Percentiles rank a stretch among this genome's conserved stretches.
Evolutionary conservation across 78 protist species (phyloP).

Genomic region (Dictyostelium firmibasis): DNA sequence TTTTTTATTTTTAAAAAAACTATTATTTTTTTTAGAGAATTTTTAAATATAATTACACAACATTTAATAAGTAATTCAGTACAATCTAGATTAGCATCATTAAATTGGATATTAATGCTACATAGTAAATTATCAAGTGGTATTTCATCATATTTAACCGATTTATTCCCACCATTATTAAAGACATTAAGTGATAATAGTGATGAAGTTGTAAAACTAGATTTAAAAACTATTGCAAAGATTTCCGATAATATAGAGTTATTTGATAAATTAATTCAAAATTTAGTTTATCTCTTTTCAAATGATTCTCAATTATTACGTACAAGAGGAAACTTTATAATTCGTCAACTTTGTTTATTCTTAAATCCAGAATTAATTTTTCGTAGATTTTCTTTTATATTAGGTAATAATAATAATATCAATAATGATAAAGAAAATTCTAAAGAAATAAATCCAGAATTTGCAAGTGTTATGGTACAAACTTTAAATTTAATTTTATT

Average conservation of each 20-base stretch:
- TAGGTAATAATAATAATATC: slow-evolving; percentile 1
- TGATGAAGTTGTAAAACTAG: slow-evolving; percentile 84
- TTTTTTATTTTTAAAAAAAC: too few species aligned
- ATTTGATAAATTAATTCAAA: slow-evolving; percentile 59
- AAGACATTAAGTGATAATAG: slow-evolving; percentile 59
- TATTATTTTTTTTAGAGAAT: slow-evolving; percentile 1
- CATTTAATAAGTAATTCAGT: slow-evolving; percentile 50
- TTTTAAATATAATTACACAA: slow-evolving; percentile 23
- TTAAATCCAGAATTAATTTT: slow-evolving; percentile 74
- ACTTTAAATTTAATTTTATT: slow-evolving; percentile 89
- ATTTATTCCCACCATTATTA: slow-evolving; percentile 75
- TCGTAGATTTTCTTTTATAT: slow-evolving; percentile 32
- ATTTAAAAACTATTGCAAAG: slow-evolving; percentile 80
- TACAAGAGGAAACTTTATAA: slow-evolving; percentile 74
- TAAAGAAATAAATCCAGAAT: slow-evolving; percentile 75
- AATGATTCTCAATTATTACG: slow-evolving; percentile 44
- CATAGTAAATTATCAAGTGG: slow-evolving; percentile 43
- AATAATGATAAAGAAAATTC: not conserved
- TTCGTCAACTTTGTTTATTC: slow-evolving; percentile 72
- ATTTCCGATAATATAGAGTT: slow-evolving; percentile 26
- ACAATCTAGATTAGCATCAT: slow-evolving; percentile 68
- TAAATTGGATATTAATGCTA: slow-evolving; percentile 85
- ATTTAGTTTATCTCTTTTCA: slow-evolving; percentile 22
- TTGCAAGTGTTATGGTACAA: slow-evolving; percentile 85
- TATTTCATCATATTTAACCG: slow-evolving; percentile 40